A percentile compares a stretch with the other conserved stretches of the same genome.
phyloP scores from a whole-genome alignment of 129 eudicot genomes.

The Pittosporum tobira region DNA sequence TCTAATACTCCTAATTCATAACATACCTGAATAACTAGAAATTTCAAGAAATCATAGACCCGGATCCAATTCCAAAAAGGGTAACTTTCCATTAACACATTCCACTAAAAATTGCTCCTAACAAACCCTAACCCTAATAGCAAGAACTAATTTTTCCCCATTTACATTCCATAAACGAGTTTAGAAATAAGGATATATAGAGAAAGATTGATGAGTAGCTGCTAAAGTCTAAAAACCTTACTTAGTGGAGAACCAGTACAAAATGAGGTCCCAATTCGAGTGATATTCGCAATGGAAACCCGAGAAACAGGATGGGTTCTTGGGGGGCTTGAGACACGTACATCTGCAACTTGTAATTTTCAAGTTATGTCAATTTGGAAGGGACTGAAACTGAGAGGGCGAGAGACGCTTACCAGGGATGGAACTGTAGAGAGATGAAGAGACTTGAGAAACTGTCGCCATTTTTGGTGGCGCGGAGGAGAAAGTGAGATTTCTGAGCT shows the following conservation, averaged over 20 bases:
- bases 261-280: slow-evolving; percentile 24
- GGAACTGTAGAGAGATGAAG: slow-evolving; percentile 44
- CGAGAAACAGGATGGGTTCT: slow-evolving; percentile 10
- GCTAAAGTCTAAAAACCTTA: slow-evolving; percentile 4
- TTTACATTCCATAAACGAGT: not conserved
- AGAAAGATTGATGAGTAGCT: not conserved
- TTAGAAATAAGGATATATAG: not conserved
- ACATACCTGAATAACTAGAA: too few relatives aligned
- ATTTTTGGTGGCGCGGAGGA: slow-evolving; percentile 18
- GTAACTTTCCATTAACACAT: too few relatives aligned
- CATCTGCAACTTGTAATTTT: slow-evolving; percentile 18
- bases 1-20: too few relatives aligned
- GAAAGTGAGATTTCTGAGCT: not conserved
- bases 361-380: not conserved
- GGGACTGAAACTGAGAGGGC: not conserved
- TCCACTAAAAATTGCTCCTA: not conserved
- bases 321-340: slow-evolving; percentile 3
- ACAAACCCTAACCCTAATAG: not conserved
- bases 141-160: not conserved
- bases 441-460: slow-evolving; percentile 44
- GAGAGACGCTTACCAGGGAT: slow-evolving; percentile 32
- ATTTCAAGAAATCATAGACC: too few relatives aligned
- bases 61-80: too few relatives aligned
- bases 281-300: slow-evolving; percentile 11
- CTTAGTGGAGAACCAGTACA: slow-evolving; percentile 41